Base-by-base conservation (phyloP, 2,329 filamentous ascomycete genomes). In the Juglanconis sp. region DNA sequence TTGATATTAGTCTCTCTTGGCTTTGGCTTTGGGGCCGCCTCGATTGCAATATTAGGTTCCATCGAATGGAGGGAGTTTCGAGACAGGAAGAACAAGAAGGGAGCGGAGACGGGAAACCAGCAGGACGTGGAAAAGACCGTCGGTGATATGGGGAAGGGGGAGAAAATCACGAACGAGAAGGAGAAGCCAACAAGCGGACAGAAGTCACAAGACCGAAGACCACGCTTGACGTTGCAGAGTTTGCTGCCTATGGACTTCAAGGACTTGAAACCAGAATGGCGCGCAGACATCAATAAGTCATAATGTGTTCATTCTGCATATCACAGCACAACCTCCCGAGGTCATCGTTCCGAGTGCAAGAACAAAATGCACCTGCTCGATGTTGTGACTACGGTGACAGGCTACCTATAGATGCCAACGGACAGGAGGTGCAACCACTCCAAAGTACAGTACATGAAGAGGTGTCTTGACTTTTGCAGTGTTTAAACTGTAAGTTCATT, bases 21-120 rank as follows among this genome's bases (percentile, higher is more conserved):
- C 44, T 36, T 58, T 11, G 61, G 61, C 9, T 38, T 63, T 4
- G 61, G 61, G 4, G 50, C 61, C n/a, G 61, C 61, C 31, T 61
- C 61, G 0, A 56, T 63, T 6, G 61, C 61, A 1, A 17, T 63
- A 2, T 42, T 38, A 1, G 61, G 61, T 10, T 63, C 61, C 0
- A 9, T 61, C 3, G 61, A 63, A 6, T 63, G 61, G 61, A n/a
- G 47, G 6, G 52, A 40, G 3, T 49, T 57, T 1, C 55, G 61
- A 0, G 55, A 47, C 7, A 58, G 57, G 46, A 60, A 57, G 31
- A 60, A 60, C 38, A 50, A 59, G 46, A 50, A 60, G 35, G 30
- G 44, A 47, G 34, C 42, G 30, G 36, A 44, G 24, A 10, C 7
- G 2, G n/a, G 13, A 13, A 24, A 4, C 7, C 11, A 36, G 31